A percentile compares a stretch with the other conserved stretches of the same genome.
Evolutionary conservation across 2,329 filamentous ascomycete species (phyloP).

Genomic region (Proliferodiscus dingleyae): DNA sequence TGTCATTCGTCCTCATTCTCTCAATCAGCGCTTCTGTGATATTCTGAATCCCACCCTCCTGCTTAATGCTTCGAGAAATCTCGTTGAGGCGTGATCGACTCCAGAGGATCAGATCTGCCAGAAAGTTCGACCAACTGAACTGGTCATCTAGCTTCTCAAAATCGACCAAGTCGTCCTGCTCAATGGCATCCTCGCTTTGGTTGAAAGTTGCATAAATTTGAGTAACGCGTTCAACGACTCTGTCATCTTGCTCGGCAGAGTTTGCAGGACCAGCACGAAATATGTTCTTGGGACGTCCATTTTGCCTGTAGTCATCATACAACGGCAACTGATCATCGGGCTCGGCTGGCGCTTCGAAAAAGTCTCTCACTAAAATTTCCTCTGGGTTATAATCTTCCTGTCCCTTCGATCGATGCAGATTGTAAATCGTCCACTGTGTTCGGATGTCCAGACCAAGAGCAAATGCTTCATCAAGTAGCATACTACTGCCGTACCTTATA

Average conservation of each 20-base stretch:
- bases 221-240: constrained; percentile 35
- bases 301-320: constrained; percentile 32
- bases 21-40: constrained; percentile 31
- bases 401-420: constrained; percentile 32
- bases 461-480: constrained; percentile 39
- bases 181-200: constrained; percentile 29
- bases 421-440: constrained; percentile 48
- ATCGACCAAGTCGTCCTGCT: constrained; percentile 32
- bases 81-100: constrained; percentile 39
- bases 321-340: constrained; percentile 25
- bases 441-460: constrained; percentile 47
- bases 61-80: constrained; percentile 38
- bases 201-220: constrained; percentile 34
- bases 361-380: constrained; percentile 36
- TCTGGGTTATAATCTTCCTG: constrained; percentile 35
- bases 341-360: constrained; percentile 31
- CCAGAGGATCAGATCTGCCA: constrained; percentile 42
- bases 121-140: constrained; percentile 47
- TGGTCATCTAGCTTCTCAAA: constrained; percentile 38
- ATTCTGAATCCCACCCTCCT: constrained; percentile 38
- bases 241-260: constrained; percentile 25
- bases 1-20: constrained; percentile 29
- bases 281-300: constrained; percentile 30
- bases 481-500: constrained; percentile 34
- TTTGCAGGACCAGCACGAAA: constrained; percentile 25